Evolutionary conservation across 164 flowering plant genomes (phyloP).

Genomic region (Chimonanthus praecox): DNA sequence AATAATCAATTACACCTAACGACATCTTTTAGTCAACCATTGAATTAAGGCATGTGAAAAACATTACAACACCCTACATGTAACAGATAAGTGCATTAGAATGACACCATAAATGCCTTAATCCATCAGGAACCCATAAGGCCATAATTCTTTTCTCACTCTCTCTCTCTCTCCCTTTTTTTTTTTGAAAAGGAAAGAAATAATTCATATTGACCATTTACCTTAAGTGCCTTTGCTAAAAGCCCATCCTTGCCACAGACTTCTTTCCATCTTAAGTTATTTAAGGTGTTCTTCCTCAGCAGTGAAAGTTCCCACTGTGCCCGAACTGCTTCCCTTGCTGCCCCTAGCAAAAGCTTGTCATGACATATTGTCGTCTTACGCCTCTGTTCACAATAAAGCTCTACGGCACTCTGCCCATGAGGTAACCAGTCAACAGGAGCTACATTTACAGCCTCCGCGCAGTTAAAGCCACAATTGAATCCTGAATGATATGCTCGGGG

Average conservation of each 20-base stretch:
- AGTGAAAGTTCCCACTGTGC: conserved; percentile 54
- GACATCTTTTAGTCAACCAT: no score
- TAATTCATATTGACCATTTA: conserved; percentile 17
- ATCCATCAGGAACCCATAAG: no score
- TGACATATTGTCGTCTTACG: conserved; percentile 60
- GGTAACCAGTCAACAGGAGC: conserved; percentile 89
- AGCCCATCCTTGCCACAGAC: conserved; percentile 62
- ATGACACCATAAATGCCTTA: no score
- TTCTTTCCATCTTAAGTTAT: conserved; percentile 52
- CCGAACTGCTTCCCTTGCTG: conserved; percentile 66
- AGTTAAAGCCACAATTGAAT: conserved; percentile 78
- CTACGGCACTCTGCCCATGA: conserved; percentile 58
- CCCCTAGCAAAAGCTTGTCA: conserved; percentile 71
- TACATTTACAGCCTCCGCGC: conserved; percentile 54
- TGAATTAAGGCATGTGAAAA: no score
- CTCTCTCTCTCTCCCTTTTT: no score
- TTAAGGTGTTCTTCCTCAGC: conserved; percentile 30
- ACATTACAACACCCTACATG: no score
- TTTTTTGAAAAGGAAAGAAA: no score
- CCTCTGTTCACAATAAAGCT: conserved; percentile 46
- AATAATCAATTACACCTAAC: no score
- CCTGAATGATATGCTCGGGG: conserved; percentile 78
- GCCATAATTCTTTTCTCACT: no score
- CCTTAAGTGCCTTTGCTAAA: conserved; percentile 60
- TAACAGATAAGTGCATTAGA: no score